Percentiles rank a stretch among this genome's conserved stretches.
Evolutionary conservation across 352 stramenopile species (phyloP).

Genomic region (Pythium utonaiense): DNA sequence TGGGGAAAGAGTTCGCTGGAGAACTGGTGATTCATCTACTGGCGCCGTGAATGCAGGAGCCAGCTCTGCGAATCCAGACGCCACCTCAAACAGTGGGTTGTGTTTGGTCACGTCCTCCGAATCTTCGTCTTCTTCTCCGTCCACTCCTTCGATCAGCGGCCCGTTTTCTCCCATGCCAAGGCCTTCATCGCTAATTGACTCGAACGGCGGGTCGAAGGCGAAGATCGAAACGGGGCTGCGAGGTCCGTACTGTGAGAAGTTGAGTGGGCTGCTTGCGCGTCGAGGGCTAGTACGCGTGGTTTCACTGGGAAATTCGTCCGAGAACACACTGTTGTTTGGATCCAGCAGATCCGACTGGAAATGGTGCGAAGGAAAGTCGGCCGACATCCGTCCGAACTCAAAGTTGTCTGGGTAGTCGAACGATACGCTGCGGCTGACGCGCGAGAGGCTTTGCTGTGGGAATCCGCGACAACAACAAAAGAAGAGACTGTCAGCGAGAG

Average conservation of each 20-base stretch:
- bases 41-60: neutral
- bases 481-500: too few relatives aligned
- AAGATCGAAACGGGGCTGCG: constrained; percentile 65
- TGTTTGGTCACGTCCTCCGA: neutral
- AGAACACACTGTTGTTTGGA: constrained; percentile 33
- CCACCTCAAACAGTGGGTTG: neutral
- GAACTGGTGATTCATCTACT: constrained; percentile 26
- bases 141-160: constrained; percentile 28
- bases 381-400: constrained; percentile 49
- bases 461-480: too few relatives aligned
- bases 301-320: constrained; percentile 52
- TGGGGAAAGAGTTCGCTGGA: constrained; percentile 54
- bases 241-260: constrained; percentile 50
- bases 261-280: constrained; percentile 54
- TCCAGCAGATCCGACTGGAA: constrained; percentile 51
- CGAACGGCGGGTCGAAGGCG: constrained; percentile 64
- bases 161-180: constrained; percentile 8
- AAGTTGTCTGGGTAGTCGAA: constrained; percentile 69
- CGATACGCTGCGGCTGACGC: constrained; percentile 69
- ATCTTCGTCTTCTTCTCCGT: constrained; percentile 28
- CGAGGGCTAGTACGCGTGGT: constrained; percentile 44
- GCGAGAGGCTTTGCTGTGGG: constrained; percentile 49
- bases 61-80: neutral
- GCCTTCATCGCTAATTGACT: constrained; percentile 36
- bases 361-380: constrained; percentile 27